These are phyloP conservation scores for Begonia peltatifolia DNA, from an alignment of 306 rosid genomes.

Conservation along the genomic window DNA sequence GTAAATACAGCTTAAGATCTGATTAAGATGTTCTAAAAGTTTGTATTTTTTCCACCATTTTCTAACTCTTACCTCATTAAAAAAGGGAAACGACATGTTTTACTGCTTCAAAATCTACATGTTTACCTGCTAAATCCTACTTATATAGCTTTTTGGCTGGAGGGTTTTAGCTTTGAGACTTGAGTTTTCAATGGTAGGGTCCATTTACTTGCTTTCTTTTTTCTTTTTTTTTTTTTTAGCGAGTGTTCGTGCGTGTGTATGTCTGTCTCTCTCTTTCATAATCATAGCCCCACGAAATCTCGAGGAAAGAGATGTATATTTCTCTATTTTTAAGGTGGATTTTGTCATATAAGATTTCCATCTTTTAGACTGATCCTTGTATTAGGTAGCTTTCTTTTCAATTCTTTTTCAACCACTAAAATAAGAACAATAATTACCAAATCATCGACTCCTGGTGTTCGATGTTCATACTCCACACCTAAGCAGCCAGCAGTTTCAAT, in stretches of 20 bases:
- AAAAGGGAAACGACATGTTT: too few relatives aligned
- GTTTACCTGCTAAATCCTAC: background rate
- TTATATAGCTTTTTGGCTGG: slow-evolving; percentile 29
- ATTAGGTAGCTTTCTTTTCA: slow-evolving; percentile 22
- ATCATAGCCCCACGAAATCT: slow-evolving; percentile 57
- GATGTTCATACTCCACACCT: slow-evolving; percentile 15
- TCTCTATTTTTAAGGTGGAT: slow-evolving; percentile 22
- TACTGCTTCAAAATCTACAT: too few relatives aligned
- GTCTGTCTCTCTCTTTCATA: too few relatives aligned
- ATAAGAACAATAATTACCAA: slow-evolving; percentile 39
- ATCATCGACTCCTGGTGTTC: slow-evolving; percentile 26
- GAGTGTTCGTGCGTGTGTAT: too few relatives aligned
- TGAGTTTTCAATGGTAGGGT: slow-evolving; percentile 35
- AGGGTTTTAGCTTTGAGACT: slow-evolving; percentile 36
- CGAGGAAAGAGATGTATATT: slow-evolving; percentile 36
- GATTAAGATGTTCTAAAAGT: too few relatives aligned
- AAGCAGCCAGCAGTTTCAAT: slow-evolving; percentile 31
- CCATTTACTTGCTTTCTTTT: slow-evolving; percentile 21
- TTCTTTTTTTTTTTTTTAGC: slow-evolving; percentile 5
- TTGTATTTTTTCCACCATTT: too few relatives aligned
- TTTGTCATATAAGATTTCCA: slow-evolving; percentile 14
- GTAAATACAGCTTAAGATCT: too few relatives aligned
- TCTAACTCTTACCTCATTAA: too few relatives aligned
- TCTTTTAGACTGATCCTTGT: slow-evolving; percentile 23
- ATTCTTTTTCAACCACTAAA: slow-evolving; percentile 31